These are phyloP conservation scores for Russula sp. DNA, from an alignment of 768 basidiomycete species.

Conservation along the genomic window DNA sequence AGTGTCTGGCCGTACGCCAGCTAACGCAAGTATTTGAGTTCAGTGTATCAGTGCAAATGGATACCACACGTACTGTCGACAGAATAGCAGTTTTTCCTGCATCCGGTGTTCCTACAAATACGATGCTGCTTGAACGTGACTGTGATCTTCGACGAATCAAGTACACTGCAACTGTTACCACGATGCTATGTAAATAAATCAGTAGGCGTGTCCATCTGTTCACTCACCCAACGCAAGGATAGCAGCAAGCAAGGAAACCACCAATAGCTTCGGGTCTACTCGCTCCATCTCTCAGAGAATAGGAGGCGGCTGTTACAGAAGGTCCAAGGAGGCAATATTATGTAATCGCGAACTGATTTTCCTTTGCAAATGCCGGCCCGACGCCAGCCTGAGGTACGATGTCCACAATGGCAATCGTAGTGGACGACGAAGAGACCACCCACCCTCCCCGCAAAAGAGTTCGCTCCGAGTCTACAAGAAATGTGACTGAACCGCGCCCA, in stretches of 20 bases:
- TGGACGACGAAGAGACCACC: conserved; percentile 3
- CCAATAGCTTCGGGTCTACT: conserved; percentile 1
- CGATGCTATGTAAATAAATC: conserved; percentile 21
- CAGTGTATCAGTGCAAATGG: background rate
- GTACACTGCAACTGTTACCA: conserved; percentile 41
- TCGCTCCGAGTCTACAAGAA: conserved; percentile 8
- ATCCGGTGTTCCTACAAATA: conserved; percentile 72
- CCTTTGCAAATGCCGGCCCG: background rate
- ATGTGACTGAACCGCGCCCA: background rate
- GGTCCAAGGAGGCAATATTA: background rate
- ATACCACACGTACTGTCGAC: conserved; percentile 47
- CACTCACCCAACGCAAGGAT: conserved; percentile 8
- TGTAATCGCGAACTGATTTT: background rate
- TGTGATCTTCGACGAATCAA: conserved; percentile 38
- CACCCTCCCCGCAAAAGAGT: conserved; percentile 12
- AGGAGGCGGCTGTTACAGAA: too few species aligned
- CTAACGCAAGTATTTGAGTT: conserved; percentile 34
- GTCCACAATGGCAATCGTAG: conserved; percentile 6
- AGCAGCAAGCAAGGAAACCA: conserved; percentile 2
- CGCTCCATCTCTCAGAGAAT: background rate
- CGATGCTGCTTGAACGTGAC: conserved; percentile 51
- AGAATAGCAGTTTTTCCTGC: conserved; percentile 78
- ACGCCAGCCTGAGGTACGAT: background rate
- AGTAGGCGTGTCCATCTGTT: background rate
- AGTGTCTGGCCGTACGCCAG: conserved; percentile 57